Evolutionary conservation across 169 alveolate species (phyloP), one percentile per base, ranked within the genome.

Genomic region (Toxoplasma gondii): DNA sequence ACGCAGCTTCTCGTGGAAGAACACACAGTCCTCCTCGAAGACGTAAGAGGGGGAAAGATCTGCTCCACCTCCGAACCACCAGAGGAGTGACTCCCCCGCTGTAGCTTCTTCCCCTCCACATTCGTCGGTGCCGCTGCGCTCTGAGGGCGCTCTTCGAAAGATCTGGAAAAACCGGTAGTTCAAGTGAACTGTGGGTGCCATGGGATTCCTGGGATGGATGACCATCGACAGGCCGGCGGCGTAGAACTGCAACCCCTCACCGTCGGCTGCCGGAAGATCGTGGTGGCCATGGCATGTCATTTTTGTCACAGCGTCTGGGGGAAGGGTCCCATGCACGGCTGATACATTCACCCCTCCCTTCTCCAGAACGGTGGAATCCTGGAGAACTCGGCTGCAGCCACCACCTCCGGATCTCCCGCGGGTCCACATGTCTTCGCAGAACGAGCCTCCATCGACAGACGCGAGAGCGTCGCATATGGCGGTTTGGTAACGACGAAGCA

Each of bases 11-110:
- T 94, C 88, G 91, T 98, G 99, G 95, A 97, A 98, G 27, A 95
- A 92, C 69, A 91, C 96, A 83, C 97, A 96, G 96, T 97, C 98
- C 74, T 96, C 98, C 87, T 93, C 96, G 91, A 96, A 96, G 44
- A 97, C 94, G 91, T 97, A 98, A 34, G 97, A 95, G 27, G 99
- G 99, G 54, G 98, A 97, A 78, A 98, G 96, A 91, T 98, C 99
- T 49, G 98, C 92, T 45, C 99, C 99, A 0, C 99, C 99, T 34
- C 98, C 99, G 92, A 97, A 98, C 99, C 99, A 98, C 96, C 97
- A 97, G 80, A 16, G 92, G 49, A 74, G 70, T n/a, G 45, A 22
- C 41, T 78, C 87, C 22, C 87, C 87, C 39, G 0, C 45, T 39
- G 87, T 34, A 16, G 41, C 34, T 39, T 27, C 87, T 34, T 70